Base-by-base conservation (phyloP, 306 rosid genomes). In the Carpinus viminea region DNA sequence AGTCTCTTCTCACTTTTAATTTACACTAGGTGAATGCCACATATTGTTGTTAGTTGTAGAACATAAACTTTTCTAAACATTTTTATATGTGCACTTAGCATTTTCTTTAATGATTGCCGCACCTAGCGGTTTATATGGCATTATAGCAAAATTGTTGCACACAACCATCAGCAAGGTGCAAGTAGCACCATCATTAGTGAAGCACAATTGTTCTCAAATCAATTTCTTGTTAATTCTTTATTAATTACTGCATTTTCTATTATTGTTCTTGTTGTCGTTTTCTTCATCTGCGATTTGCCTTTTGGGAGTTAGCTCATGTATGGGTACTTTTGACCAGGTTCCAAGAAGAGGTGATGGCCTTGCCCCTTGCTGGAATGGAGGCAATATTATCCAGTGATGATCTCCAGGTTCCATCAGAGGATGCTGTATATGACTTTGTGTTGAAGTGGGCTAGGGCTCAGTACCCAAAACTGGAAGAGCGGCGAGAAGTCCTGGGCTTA, bases 361-460 rank as follows among this genome's bases (percentile, higher is more conserved):
- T 96, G 82, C 99, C 98, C 68, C 81, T 96, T 15, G 91, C 96
- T 75, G 99, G 99, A 83, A 75, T 96, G 31, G 99, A 93, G 83
- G 99, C 98, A 16, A 86, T 96, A 78, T 72, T 96, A 75, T 83
- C 92, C 38, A 96, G 99, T 75, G 99, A 96, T 61, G 94, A 87
- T 80, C 96, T 96, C 73, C 99, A 96, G 85, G 90, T 96, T 81
- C 94, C 99, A 66, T 96, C 99, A 38, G 99, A 96, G 88, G 99
- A 96, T 88, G 96, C 93, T 69, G 96, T 93, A 2, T 96, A 93
- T 76, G 99, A 96, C 74, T 93, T 96, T 79, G 88, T 93, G 72
- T 85, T 96, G 90, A 96, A 87, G 83, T 96, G 99, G 99, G 88
- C 93, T 20, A 87, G 92, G 85, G 66, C 70, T 36, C 97, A 88